Base-by-base conservation (phyloP, 2,329 filamentous ascomycete species). In the Ampelomyces quisqualis region DNA sequence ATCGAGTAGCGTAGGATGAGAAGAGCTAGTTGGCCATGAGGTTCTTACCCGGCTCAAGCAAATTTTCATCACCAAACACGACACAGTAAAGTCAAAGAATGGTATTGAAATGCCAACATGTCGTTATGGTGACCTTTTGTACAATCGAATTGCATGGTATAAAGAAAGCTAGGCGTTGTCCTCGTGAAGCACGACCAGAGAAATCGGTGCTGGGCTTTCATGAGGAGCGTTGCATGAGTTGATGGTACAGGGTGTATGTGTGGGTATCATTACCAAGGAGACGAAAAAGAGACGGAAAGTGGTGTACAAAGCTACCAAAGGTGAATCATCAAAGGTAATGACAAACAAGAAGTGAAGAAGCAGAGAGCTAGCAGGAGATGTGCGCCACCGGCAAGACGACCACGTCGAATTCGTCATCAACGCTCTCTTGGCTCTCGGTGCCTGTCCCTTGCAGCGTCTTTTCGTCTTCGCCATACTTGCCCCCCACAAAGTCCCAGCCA, bases 1-100 rank as follows among this genome's bases (percentile, higher is more conserved):
- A 94, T 95, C 62, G 93, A 98, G 67, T 90, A 53, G 27, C 5
- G 6, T n/a, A 28, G 27, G n/a, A 17, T n/a, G 4, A 26, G 4
- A 26, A 11, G 27, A 14, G n/a, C 2, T 14, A 14, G 14, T 29
- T 17, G 10, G 27, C 14, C 13, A 15, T 17, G 17, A 15, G 5
- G 17, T 29, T 29, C 3, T 29, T n/a, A 14, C n/a, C n/a, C n/a
- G n/a, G n/a, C n/a, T n/a, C n/a, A n/a, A n/a, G n/a, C n/a, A n/a
- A n/a, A n/a, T n/a, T n/a, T n/a, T n/a, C n/a, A n/a, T n/a, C n/a
- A n/a, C n/a, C n/a, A n/a, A n/a, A n/a, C n/a, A n/a, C n/a, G n/a
- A n/a, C n/a, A n/a, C n/a, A n/a, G n/a, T n/a, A n/a, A n/a, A n/a
- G n/a, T n/a, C n/a, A n/a, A n/a, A n/a, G n/a, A n/a, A n/a, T n/a